phyloP scores from a whole-genome alignment of 345 rosid genomes.

The Diplotaxis tenuifolia region DNA sequence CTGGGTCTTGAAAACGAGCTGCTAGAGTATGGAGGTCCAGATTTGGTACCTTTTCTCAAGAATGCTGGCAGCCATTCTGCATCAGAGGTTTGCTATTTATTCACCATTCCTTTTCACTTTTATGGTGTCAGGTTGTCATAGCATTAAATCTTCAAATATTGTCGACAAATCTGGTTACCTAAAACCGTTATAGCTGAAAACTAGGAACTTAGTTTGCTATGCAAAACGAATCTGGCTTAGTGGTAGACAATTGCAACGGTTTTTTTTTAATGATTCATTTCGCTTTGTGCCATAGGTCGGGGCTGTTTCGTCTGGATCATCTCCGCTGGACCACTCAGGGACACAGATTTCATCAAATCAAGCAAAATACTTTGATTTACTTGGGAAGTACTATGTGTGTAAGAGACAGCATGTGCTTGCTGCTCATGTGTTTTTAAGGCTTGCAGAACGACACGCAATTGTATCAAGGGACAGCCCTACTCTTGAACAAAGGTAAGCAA shows the following conservation, averaged over 20 bases:
- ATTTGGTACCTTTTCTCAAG: constrained; percentile 93
- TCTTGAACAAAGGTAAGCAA: constrained; percentile 73
- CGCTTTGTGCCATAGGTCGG: constrained; percentile 46
- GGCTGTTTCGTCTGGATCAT: constrained; percentile 54
- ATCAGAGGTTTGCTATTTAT: constrained; percentile 56
- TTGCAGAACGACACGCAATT: constrained; percentile 82
- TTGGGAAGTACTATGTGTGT: constrained; percentile 85
- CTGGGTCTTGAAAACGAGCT: constrained; percentile 91
- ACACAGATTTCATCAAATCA: constrained; percentile 52
- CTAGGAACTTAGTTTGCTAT: no score
- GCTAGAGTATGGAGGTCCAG: constrained; percentile 95
- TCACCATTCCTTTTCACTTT: constrained; percentile 5
- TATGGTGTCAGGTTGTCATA: constrained; percentile 9
- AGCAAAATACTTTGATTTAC: constrained; percentile 78
- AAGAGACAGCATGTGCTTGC: constrained; percentile 95
- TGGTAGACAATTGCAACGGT: constrained; percentile 19
- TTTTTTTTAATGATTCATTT: constrained; percentile 13
- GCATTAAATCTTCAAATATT: neutral
- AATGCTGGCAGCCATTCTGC: constrained; percentile 63
- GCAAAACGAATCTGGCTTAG: constrained; percentile 9
- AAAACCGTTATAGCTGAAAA: constrained; percentile 6
- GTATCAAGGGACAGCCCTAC: constrained; percentile 58
- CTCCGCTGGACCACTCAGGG: constrained; percentile 60
- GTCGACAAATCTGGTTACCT: constrained; percentile 1
- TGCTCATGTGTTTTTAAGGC: constrained; percentile 83